A percentile compares a stretch with the other conserved stretches of the same genome.
phyloP scores from a whole-genome alignment of 225 moss, liverwort and hornwort genomes.

The Bryoerythrophyllum caledonicum region DNA sequence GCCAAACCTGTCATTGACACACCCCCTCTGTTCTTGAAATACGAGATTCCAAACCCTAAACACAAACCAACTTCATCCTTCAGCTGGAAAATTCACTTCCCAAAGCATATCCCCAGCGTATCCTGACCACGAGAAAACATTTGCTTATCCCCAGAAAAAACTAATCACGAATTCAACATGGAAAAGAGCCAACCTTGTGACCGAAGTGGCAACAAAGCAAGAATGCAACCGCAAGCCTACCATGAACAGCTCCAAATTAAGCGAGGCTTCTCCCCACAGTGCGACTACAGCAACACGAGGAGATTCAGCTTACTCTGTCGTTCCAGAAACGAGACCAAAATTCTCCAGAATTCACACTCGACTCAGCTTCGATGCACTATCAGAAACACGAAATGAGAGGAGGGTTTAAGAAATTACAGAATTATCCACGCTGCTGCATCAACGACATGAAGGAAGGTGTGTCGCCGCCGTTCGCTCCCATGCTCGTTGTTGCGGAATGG shows the following conservation, averaged over 20 bases:
- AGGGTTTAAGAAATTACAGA: no score
- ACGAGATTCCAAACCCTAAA: constrained; percentile 1
- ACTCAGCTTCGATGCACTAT: background rate
- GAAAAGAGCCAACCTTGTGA: constrained; percentile 8
- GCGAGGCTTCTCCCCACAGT: background rate
- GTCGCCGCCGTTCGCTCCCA: background rate
- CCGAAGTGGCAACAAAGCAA: background rate
- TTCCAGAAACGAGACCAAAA: background rate
- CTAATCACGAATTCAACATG: background rate
- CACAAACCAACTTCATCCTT: no score
- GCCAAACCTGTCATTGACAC: constrained; percentile 65
- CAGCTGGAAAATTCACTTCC: background rate
- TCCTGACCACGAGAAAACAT: background rate
- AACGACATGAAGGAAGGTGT: background rate
- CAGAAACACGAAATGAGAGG: background rate
- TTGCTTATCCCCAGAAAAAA: background rate
- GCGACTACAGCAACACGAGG: background rate
- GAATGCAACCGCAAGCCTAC: background rate
- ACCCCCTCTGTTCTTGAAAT: constrained; percentile 4
- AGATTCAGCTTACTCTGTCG: background rate
- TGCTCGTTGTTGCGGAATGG: background rate
- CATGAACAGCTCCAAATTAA: background rate
- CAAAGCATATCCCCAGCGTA: background rate
- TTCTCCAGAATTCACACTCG: background rate
- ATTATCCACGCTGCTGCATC: background rate